Evolutionary conservation across 2,329 filamentous ascomycete genomes (phyloP), one percentile per base, ranked within the genome.

Genomic region (Talaromyces piceae): DNA sequence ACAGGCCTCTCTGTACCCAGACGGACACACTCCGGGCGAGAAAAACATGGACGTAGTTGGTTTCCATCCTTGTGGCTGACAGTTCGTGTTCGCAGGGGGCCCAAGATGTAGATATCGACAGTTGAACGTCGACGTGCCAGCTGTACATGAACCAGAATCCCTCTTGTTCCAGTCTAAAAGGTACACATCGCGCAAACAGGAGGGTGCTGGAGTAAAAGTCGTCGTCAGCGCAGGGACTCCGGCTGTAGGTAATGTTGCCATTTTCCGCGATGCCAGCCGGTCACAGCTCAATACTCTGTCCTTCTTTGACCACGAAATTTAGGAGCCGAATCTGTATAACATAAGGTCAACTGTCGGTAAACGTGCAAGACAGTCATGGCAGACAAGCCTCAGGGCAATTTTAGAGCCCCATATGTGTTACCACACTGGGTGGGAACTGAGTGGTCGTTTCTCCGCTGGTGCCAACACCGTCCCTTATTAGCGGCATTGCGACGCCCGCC

Each of bases 21-120:
- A 44, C 11, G 47, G 48, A 37, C 23, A 50, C 12, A 45, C 18
- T 3, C 48, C 48, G 13, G 48, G 39, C 22, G 39, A 50, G 16
- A 44, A 50, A 16, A 45, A 50, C 3, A 12, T 3, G 25, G 16
- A 27, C 4, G 37, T 27, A n/a, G 7, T 6, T 8, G 31, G 31
- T 16, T 37, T 37, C 31, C 31, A 37, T 5, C 31, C 31, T 12
- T 2, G 31, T 12, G n/a, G 31, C n/a, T 37, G n/a, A 18, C 31
- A 37, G 31, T 13, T 16, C n/a, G 31, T 37, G 31, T 13, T 37
- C n/a, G 31, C 23, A 25, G 22, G 8, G 11, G 27, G 20, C 18
- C 20, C 22, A 28, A 41, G 31, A 25, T 18, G 39, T 5, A 41
- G 39, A 41, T 23, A 26, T 16, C 43, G 31, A 50, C 28, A 28